Evolutionary conservation across 495 filamentous ascomycete genomes (phyloP), one percentile per base, ranked within the genome.

Genomic region (Lepraria neglecta): DNA sequence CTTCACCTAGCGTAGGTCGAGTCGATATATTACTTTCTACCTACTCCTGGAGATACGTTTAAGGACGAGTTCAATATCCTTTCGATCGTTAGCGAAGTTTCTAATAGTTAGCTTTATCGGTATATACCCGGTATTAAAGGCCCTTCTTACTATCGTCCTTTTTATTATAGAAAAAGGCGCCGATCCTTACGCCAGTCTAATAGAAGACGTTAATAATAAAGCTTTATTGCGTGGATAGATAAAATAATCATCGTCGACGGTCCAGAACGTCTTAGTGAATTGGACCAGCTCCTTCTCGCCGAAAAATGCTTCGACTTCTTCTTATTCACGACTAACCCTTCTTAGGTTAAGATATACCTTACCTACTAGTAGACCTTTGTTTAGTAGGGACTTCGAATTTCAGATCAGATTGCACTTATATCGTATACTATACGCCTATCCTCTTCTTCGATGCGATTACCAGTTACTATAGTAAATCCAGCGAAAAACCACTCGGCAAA

Each of bases 221-320:
- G 42, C 58, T 60, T 65, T 61, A 19, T 65, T 61, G 11, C 63
- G 50, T 43, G 63, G 31, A 51, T 65, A 40, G 30, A 31, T 61
- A 30, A 65, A 65, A 1, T 43, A 14, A 64, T 68, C 68, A 69
- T 71, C 77, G 58, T 75, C 71, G 65, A 73, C 72, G 69, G 71
- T 74, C 69, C 76, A 80, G 74, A 77, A 80, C 75, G 75, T 74
- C 70, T 76, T 79, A 75, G 74, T 78, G 72, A 75, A 65, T 24
- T 42, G 47, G n/a, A 56, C 38, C 27, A 61, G 43, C n/a, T 61
- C 59, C 7, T 38, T 4, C 43, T 33, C 42, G 21, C 47, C 15
- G 31, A 61, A 61, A 61, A 42, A n/a, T 61, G 45, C 42, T 61
- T 61, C 42, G 31, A 47, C 59, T 56, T 61, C 54, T 61, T 61